Evolutionary conservation across 2,329 filamentous ascomycete species (phyloP).

Genomic region (Stachybotrys chartarum): DNA sequence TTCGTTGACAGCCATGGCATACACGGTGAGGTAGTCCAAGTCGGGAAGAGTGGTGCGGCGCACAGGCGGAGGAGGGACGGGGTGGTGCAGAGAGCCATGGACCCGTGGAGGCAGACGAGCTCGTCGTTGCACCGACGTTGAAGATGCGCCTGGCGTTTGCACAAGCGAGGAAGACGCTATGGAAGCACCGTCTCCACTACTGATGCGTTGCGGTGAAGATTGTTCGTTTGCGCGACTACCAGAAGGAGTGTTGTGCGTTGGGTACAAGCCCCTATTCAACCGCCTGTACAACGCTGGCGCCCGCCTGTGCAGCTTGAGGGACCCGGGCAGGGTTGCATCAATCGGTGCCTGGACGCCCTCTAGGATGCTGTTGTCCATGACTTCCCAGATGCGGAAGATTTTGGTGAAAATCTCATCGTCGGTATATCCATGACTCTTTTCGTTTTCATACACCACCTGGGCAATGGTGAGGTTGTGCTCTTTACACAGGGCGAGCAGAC

Average conservation of each 20-base stretch:
- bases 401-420: slow-evolving; percentile 42
- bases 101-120: slow-evolving; percentile 29
- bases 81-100: slow-evolving; percentile 37
- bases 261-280: slow-evolving; percentile 38
- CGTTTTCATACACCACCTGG: slow-evolving; percentile 44
- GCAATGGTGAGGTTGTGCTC: slow-evolving; percentile 45
- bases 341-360: slow-evolving; percentile 39
- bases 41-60: slow-evolving; percentile 40
- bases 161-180: neutral
- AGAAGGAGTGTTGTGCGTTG: slow-evolving; percentile 13
- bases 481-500: slow-evolving; percentile 36
- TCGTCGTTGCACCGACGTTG: neutral
- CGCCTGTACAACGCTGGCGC: slow-evolving; percentile 37
- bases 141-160: neutral
- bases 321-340: slow-evolving; percentile 35
- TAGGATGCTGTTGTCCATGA: slow-evolving; percentile 44
- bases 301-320: slow-evolving; percentile 38
- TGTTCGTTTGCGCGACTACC: slow-evolving; percentile 3
- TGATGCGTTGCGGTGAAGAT: neutral
- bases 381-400: slow-evolving; percentile 40
- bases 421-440: slow-evolving; percentile 42
- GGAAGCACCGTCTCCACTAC: neutral
- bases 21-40: slow-evolving; percentile 43
- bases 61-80: slow-evolving; percentile 35
- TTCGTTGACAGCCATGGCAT: slow-evolving; percentile 45